Evolutionary conservation across 176 grass and related monocot species (phyloP), one percentile per base, ranked within the genome.

Genomic region (Avena sativa): DNA sequence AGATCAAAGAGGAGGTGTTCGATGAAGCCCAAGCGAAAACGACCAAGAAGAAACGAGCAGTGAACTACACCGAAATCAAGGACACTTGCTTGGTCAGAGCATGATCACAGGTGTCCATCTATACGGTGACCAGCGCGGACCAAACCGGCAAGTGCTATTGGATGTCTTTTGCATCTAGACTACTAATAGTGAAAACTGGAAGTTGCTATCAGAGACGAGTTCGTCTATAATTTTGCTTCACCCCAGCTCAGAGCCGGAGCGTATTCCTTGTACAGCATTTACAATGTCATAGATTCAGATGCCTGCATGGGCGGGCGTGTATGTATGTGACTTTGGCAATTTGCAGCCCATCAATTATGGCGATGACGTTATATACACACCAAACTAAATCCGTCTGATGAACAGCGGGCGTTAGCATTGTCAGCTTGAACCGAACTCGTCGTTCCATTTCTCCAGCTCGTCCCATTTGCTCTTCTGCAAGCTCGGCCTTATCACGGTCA

Each of bases 381-480:
- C 70, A 48, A 73, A 73, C 20, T 23, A 21, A 47, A 32, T 3
- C 38, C 52, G 32, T 12, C 44, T 21, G 46, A 66, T n/a, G 51
- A 69, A 36, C 30, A 25, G 19, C 3, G 36, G 6, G 11, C 19
- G 14, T n/a, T 13, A 8, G 17, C 17, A n/a, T 88, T 70, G 77
- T 91, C 83, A 96, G 60, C 89, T 94, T 8, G 97, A 96, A 60
- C 97, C 97, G 23, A 98, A 98, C 30, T 98, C 89, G 40, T 88
- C 51, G 76, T 98, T 98, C 97, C 97, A 98, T 78, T 84, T 89
- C 90, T 96, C 89, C 28, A 98, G 85, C 47, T 96, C 97, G 34
- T 94, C 89, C 97, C 97, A 96, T 71, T 91, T 96, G 87, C 92
- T 91, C 93, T 94, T 96, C 79, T 93, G 96, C 61, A 98, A 88